Evolutionary conservation across 176 grass and related monocot species (phyloP), one percentile per base, ranked within the genome.

Genomic region (Aegilops sharonensis): DNA sequence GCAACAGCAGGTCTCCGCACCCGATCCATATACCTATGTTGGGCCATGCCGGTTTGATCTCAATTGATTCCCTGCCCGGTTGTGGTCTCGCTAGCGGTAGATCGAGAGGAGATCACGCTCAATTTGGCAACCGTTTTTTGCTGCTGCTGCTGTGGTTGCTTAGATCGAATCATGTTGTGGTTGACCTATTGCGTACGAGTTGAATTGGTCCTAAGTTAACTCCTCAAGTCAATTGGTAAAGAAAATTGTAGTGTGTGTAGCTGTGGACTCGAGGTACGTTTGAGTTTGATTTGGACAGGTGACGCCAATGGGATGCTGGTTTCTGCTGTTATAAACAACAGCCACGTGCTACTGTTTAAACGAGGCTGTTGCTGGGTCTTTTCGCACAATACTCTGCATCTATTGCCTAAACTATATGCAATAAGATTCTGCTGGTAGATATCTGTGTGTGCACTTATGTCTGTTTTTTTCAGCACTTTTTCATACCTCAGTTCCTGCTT

Each of bases 1-100:
- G 84, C 97, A 99, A 73, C 97, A 96, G 80, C 97, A 99, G 94
- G 97, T 94, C 40, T 48, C 72, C 23, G 13, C 72, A 9, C 23
- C 35, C 37, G 36, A 29, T 83, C 66, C 54, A 20, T 31, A 4
- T 20, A 25, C 4, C 7, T 60, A 15, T 29, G 29, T 32, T n/a
- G 1, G 5, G 4, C 30, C 14, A 42, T 11, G 5, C 67, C 64
- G 45, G 67, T 75, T 77, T 30, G 3, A 35, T 61, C 40, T 25
- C 36, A 27, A 42, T 67, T 29, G 73, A 31, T 23, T 40, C 45
- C 25, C 14, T 8, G 42, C 8, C 2, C 11, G 3, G 50, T 17
- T 48, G 18, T 25, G 34, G 34, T 60, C 57, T 34, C 11, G 57
- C 43, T 30, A 17, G 23, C 9, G 6, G 67, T 84, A 84, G 89